Conservation (phyloP, 192 early-diverging fungal species). For the Coemansia sp. region DNA sequence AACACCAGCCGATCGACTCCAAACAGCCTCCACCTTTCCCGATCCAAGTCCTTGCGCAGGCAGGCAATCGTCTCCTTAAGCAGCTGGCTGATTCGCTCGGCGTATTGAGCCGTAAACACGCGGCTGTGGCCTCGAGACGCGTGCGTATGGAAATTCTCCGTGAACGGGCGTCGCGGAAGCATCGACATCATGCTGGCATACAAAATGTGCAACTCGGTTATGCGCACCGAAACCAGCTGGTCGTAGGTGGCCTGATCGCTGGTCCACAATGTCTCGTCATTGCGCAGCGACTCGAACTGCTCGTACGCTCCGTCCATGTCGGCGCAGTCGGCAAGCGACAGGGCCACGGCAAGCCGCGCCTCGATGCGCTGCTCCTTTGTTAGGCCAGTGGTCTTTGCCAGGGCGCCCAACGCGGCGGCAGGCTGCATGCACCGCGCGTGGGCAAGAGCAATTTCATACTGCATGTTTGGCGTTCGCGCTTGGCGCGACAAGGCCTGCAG, state of each 20-base stretch:
- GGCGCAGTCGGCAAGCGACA: conserved; percentile 28
- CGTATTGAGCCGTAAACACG: not conserved
- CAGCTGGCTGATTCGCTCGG: not conserved
- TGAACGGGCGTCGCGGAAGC: conserved; percentile 37
- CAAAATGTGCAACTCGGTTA: conserved; percentile 14
- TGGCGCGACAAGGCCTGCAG: not conserved
- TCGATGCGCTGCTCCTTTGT: conserved; percentile 18
- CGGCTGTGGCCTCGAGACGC: conserved; percentile 29
- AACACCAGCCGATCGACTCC: conserved; percentile 22
- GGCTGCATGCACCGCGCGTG: conserved; percentile 38
- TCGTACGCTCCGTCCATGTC: conserved; percentile 6
- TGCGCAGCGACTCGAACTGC: not conserved
- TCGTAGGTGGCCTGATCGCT: conserved; percentile 8
- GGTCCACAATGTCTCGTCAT: conserved; percentile 1
- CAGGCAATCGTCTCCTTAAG: not conserved
- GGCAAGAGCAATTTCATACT: conserved; percentile 29
- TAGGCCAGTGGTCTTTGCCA: not conserved
- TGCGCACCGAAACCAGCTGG: not conserved
- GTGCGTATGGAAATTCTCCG: conserved; percentile 33
- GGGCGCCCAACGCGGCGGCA: not conserved
- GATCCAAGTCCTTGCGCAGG: not conserved
- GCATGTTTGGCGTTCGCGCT: not conserved
- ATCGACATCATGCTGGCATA: conserved; percentile 23
- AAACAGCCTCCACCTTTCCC: not conserved
- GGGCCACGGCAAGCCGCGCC: conserved; percentile 16